Conservation (phyloP, 2,329 filamentous ascomycete species). For the Aspergillus pseudoglaucus region DNA sequence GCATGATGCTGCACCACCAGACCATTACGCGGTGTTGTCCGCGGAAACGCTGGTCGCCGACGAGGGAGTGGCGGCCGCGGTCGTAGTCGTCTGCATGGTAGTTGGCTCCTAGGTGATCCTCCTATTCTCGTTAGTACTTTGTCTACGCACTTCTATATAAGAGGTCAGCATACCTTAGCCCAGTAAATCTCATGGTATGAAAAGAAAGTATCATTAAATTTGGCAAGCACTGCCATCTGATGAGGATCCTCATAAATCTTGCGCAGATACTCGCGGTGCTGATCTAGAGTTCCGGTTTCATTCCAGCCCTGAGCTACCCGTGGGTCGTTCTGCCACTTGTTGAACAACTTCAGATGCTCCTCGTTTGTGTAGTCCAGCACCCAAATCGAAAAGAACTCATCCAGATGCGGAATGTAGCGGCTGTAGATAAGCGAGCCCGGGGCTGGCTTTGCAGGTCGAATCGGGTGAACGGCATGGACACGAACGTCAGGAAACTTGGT, state of each 20-base stretch:
- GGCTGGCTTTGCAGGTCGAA: constrained; percentile 63
- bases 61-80: constrained; percentile 55
- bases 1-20: constrained; percentile 53
- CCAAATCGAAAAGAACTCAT: constrained; percentile 72
- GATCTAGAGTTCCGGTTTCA: constrained; percentile 66
- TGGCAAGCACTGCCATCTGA: constrained; percentile 61
- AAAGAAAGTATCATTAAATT: constrained; percentile 65
- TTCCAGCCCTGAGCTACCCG: constrained; percentile 76
- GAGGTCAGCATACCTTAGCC: constrained; percentile 51
- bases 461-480: constrained; percentile 61
- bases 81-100: constrained; percentile 52
- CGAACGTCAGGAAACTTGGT: constrained; percentile 43
- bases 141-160: background rate
- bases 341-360: constrained; percentile 64
- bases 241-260: constrained; percentile 66
- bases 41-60: constrained; percentile 50
- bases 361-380: constrained; percentile 60
- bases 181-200: constrained; percentile 78
- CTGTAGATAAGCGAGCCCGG: constrained; percentile 69
- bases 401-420: constrained; percentile 68
- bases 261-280: constrained; percentile 66
- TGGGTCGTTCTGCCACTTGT: constrained; percentile 77
- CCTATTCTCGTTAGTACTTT: constrained; percentile 28
- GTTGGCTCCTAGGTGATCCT: constrained; percentile 56
- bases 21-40: constrained; percentile 51